A percentile compares a stretch with the other conserved stretches of the same genome.
Conservation (phyloP, 2,329 filamentous ascomycete genomes). For the Ophiocordyceps australis region DNA sequence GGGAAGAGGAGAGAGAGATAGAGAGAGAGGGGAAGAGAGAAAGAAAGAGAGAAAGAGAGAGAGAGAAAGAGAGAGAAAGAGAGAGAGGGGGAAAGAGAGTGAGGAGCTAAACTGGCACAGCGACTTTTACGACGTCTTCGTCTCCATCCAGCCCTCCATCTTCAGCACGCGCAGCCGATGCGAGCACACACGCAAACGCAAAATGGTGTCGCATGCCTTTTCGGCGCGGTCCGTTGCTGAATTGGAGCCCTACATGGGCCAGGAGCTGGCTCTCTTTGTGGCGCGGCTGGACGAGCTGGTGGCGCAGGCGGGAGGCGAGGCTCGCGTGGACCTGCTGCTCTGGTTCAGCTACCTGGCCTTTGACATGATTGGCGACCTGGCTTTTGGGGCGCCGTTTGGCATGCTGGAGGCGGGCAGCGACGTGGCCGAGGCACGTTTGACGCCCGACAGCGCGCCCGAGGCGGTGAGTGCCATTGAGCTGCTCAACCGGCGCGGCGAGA, state of each 20-base stretch:
- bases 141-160: constrained; percentile 67
- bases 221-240: constrained; percentile 62
- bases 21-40: no score
- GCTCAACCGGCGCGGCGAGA: constrained; percentile 72
- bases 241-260: constrained; percentile 78
- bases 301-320: constrained; percentile 40
- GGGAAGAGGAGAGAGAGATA: no score
- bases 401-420: constrained; percentile 68
- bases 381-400: constrained; percentile 31
- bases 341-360: constrained; percentile 49
- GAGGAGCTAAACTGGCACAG: constrained; percentile 27
- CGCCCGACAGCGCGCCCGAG: constrained; percentile 39
- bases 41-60: no score
- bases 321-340: constrained; percentile 52
- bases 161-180: constrained; percentile 76
- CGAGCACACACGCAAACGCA: constrained; percentile 78
- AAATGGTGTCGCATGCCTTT: constrained; percentile 77
- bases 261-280: constrained; percentile 58
- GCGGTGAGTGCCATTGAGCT: constrained; percentile 74
- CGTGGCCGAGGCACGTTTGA: constrained; percentile 52
- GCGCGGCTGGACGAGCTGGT: constrained; percentile 52
- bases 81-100: no score
- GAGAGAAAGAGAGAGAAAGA: no score
- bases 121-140: constrained; percentile 83
- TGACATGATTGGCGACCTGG: constrained; percentile 28